Evolutionary conservation across 345 rosid genomes (phyloP).

Genomic region (Microcos paniculata): DNA sequence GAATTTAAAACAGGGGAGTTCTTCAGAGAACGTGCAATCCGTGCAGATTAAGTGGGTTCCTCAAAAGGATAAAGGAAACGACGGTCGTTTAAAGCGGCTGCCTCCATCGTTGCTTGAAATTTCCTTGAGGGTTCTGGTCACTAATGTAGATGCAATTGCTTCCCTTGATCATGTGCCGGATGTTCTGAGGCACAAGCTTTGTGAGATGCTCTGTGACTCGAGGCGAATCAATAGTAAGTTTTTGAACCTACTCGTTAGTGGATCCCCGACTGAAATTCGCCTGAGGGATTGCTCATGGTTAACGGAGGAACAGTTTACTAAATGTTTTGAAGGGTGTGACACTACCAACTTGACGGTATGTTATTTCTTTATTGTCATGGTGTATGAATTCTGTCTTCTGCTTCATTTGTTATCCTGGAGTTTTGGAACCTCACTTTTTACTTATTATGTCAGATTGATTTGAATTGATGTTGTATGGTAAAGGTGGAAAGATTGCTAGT

Average conservation of each 20-base stretch:
- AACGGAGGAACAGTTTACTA: constrained; percentile 62
- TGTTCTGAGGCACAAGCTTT: constrained; percentile 54
- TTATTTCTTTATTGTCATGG: not conserved
- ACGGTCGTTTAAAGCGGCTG: constrained; percentile 13
- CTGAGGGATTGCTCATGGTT: constrained; percentile 88
- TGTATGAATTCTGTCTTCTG: not conserved
- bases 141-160: constrained; percentile 72
- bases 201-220: constrained; percentile 71
- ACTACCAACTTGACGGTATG: constrained; percentile 67
- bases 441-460: not conserved
- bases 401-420: not conserved
- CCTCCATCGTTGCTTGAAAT: constrained; percentile 64
- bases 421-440: not conserved
- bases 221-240: constrained; percentile 52
- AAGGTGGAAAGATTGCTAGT: not conserved
- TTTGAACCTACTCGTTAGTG: constrained; percentile 56
- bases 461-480: not conserved
- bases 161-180: constrained; percentile 87
- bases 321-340: constrained; percentile 58
- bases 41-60: constrained; percentile 64
- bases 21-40: constrained; percentile 21
- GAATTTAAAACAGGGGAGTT: constrained; percentile 13
- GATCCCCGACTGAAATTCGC: constrained; percentile 69
- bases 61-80: constrained; percentile 21
- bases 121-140: constrained; percentile 52